A percentile compares a stretch with the other conserved stretches of the same genome.
These are phyloP conservation scores for Citrus cavaleriei DNA, from an alignment of 345 rosid species.

Conservation along the genomic window DNA sequence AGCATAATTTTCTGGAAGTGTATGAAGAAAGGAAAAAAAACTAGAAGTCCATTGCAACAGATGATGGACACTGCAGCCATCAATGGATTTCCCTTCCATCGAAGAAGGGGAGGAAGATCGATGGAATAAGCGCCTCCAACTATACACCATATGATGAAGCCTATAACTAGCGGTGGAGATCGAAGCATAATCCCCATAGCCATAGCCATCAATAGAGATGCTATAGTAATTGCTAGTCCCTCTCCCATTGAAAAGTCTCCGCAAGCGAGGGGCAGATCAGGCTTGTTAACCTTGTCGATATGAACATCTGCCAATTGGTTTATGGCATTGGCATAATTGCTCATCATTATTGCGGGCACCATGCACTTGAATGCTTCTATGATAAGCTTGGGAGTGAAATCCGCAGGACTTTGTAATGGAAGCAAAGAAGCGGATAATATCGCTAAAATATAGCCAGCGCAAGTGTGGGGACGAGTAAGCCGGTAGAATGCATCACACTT, in stretches of 20 bases:
- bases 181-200: not conserved
- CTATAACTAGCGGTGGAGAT: not conserved
- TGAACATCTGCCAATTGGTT: not conserved
- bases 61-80: not conserved
- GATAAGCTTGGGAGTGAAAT: constrained; percentile 21
- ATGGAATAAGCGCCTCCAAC: not conserved
- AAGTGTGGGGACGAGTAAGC: constrained; percentile 28
- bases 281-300: not conserved
- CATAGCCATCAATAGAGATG: not conserved
- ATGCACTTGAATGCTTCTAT: constrained; percentile 15
- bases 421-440: constrained; percentile 30
- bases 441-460: constrained; percentile 22
- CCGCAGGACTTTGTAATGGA: constrained; percentile 13
- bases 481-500: constrained; percentile 1
- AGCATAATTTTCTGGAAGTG: not conserved
- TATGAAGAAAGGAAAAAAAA: not conserved
- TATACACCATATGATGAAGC: not conserved
- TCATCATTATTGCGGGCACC: not conserved
- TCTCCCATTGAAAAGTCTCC: not conserved
- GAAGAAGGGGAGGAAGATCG: not conserved
- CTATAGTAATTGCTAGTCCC: not conserved
- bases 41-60: not conserved
- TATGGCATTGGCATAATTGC: not conserved
- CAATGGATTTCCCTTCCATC: not conserved
- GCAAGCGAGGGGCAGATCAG: not conserved